Base-by-base conservation (phyloP, 306 rosid genomes). In the Dicorynia guianensis region DNA sequence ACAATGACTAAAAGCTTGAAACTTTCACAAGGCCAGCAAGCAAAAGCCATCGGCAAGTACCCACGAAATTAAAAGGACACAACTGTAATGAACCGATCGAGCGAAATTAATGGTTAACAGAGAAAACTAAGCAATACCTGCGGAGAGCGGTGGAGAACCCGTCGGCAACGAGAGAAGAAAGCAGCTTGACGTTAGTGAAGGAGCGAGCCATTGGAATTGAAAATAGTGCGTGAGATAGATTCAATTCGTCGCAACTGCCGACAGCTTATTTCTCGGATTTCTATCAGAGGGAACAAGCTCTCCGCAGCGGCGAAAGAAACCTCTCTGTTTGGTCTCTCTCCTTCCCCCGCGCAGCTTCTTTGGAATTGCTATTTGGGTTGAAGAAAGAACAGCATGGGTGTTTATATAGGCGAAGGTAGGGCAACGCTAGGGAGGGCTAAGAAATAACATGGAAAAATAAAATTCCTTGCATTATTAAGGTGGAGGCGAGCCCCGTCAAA, bases 121-220 rank as follows among this genome's bases (percentile, higher is more conserved):
- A 25, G 30, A 42, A 50, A 44, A 4, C 13, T 6, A 2, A 5
- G 54, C 3, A 10, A 8, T 84, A 90, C 97, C 97, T 86, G 72
- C 71, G 33, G 74, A 95, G 66, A 40, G 74, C 30, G 83, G 39
- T 80, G 7, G 94, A 81, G 82, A 87, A 71, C 25, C 85, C 83
- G 13, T 85, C 81, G 10, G 63, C 67, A 44, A 88, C 68, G 63
- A 85, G 81, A 80, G 85, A 50, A 57, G 96, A 84, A 72, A 92
- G n/a, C 53, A 57, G 2, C 85, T 89, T 95, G 57, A 71, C 83
- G 87, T 61, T 85, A 65, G 89, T 69, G 92, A 91, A 85, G 87
- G 97, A 87, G 63, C 85, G 96, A 88, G 97, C 88, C 98, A 94
- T 85, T 77, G 62, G 62, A 60, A 63, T 25, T 35, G 38, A 48